These are phyloP conservation scores for Chrysochromulina parva DNA, from an alignment of 78 protist species.

Conservation along the genomic window DNA sequence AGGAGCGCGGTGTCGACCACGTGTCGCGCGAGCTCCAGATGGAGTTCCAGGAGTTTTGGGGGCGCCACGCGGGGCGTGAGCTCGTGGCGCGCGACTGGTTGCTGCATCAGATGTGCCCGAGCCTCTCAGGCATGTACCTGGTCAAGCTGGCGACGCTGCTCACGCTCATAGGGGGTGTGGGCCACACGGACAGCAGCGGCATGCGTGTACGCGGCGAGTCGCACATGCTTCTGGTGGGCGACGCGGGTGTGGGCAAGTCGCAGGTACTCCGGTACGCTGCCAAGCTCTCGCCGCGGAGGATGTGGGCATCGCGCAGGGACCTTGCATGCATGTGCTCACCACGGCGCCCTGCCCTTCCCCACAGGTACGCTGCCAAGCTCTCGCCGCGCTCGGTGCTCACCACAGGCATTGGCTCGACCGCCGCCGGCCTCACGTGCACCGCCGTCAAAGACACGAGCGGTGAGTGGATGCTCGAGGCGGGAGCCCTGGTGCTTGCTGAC, in stretches of 20 bases:
- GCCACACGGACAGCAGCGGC: slow-evolving; percentile 23
- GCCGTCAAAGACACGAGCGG: slow-evolving; percentile 73
- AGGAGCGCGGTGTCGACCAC: not conserved
- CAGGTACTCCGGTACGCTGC: not conserved
- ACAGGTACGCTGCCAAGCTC: slow-evolving; percentile 85
- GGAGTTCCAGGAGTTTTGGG: not conserved
- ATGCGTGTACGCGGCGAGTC: slow-evolving; percentile 85
- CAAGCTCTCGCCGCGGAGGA: not conserved
- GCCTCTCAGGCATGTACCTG: slow-evolving; percentile 45
- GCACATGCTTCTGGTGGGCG: slow-evolving; percentile 96
- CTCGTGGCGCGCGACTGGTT: slow-evolving; percentile 28
- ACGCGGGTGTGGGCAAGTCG: slow-evolving; percentile 88
- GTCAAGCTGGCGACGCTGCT: slow-evolving; percentile 88
- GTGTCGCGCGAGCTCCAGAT: not conserved
- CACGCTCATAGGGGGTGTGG: slow-evolving; percentile 90
- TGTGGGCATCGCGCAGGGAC: not conserved
- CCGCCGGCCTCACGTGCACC: slow-evolving; percentile 87
- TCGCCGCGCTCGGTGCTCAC: slow-evolving; percentile 88
- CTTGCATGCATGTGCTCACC: not conserved
- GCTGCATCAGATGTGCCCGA: slow-evolving; percentile 38
- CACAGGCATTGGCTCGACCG: slow-evolving; percentile 90
- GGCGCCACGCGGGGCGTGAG: not conserved
- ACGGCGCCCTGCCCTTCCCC: slow-evolving; percentile 57
- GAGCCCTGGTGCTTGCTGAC: slow-evolving; percentile 98
- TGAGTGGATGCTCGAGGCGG: slow-evolving; percentile 84